phyloP scores from a whole-genome alignment of 1,284 basidiomycete species.

The Trichosporon sp. region DNA sequence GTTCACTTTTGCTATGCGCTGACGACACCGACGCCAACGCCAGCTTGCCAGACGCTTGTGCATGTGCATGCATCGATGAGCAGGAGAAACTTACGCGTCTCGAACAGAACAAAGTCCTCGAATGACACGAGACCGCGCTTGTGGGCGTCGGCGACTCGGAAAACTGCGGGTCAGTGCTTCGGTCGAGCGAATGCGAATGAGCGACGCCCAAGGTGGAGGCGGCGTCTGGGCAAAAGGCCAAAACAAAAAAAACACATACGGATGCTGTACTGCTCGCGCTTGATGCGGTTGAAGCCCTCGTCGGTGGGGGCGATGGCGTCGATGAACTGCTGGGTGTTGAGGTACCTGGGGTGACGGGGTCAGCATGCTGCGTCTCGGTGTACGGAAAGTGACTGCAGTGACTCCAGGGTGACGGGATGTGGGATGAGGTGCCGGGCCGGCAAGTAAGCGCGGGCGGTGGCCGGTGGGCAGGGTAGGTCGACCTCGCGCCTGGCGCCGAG shows the following conservation, averaged over 20 bases:
- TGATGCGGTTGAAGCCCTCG: constrained; percentile 72
- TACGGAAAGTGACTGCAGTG: background rate
- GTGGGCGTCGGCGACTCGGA: constrained; percentile 79
- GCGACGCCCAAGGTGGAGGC: background rate
- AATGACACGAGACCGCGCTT: constrained; percentile 77
- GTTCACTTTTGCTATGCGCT: background rate
- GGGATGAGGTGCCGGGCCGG: background rate
- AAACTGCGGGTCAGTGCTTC: constrained; percentile 54
- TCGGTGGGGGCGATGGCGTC: constrained; percentile 83
- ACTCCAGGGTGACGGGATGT: background rate
- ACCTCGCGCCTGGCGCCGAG: background rate
- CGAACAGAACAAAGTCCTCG: constrained; percentile 91
- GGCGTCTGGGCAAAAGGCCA: background rate
- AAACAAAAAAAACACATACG: constrained; percentile 36
- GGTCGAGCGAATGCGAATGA: background rate
- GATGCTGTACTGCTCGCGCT: constrained; percentile 75
- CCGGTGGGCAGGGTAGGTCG: background rate
- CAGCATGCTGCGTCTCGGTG: background rate
- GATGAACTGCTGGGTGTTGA: constrained; percentile 79
- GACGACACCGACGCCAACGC: background rate
- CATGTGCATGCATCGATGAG: background rate
- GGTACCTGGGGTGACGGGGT: constrained; percentile 55
- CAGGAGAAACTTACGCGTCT: constrained; percentile 56
- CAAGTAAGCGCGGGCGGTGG: background rate
- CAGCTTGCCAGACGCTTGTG: background rate